These are phyloP conservation scores for Zymoseptoria ardabiliae DNA, from an alignment of 2,329 filamentous ascomycete species.

Conservation along the genomic window DNA sequence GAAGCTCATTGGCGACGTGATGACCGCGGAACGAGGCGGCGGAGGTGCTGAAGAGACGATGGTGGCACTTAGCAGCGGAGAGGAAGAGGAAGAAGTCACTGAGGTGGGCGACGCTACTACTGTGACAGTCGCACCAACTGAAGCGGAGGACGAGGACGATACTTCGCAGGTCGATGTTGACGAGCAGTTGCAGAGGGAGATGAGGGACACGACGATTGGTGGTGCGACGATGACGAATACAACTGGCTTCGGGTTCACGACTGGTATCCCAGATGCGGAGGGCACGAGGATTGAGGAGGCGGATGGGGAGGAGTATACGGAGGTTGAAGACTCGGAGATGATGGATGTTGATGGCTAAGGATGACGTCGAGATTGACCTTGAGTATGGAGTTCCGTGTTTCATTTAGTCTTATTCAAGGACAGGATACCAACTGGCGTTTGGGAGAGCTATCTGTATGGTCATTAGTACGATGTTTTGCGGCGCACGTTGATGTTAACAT, in stretches of 20 bases:
- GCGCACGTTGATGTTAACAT: neutral
- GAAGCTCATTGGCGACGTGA: slow-evolving; percentile 45
- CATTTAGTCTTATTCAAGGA: neutral
- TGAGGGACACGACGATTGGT: slow-evolving; percentile 22
- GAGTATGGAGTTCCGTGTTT: neutral
- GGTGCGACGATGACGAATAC: neutral
- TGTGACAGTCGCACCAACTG: neutral
- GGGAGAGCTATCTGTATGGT: neutral
- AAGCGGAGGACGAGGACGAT: slow-evolving; percentile 19
- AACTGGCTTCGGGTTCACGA: slow-evolving; percentile 20
- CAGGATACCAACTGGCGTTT: neutral
- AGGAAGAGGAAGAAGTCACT: slow-evolving; percentile 7
- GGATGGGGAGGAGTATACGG: slow-evolving; percentile 20
- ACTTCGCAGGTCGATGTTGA: slow-evolving; percentile 12
- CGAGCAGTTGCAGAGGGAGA: slow-evolving; percentile 18
- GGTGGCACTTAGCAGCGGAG: slow-evolving; percentile 1
- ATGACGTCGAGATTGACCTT: neutral
- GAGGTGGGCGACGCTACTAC: slow-evolving; percentile 12
- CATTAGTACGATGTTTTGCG: neutral
- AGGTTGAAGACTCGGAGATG: slow-evolving; percentile 16
- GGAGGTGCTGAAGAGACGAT: slow-evolving; percentile 27
- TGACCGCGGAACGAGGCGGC: slow-evolving; percentile 27
- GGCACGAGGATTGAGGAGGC: slow-evolving; percentile 26
- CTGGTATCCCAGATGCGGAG: slow-evolving; percentile 29
- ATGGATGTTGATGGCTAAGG: slow-evolving; percentile 17